phyloP scores from a whole-genome alignment of 2,329 filamentous ascomycete genomes.

The Fusarium stilboides region DNA sequence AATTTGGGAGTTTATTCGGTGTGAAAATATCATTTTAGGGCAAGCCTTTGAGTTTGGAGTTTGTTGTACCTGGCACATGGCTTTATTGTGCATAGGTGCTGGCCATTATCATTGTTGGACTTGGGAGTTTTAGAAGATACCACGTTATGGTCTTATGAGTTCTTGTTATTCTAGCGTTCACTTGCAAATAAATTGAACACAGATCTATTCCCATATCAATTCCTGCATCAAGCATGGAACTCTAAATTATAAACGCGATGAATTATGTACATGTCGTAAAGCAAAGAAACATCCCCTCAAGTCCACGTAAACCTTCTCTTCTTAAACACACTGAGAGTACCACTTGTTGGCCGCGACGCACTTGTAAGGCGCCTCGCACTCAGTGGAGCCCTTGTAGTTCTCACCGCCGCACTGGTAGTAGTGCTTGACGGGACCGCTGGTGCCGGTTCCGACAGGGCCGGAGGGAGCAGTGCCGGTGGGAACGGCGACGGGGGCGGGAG shows the following conservation, averaged over 20 bases:
- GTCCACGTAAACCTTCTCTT: background rate
- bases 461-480: constrained; percentile 36
- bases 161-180: no score
- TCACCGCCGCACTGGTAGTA: constrained; percentile 46
- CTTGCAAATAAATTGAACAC: background rate
- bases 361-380: constrained; percentile 41
- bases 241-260: constrained; percentile 34
- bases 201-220: constrained; percentile 1
- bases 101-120: no score
- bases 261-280: constrained; percentile 43
- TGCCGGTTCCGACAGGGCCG: constrained; percentile 28
- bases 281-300: background rate
- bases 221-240: constrained; percentile 38
- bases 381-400: constrained; percentile 39
- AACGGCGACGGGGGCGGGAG: constrained; percentile 7
- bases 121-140: no score
- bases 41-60: no score
- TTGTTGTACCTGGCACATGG: no score
- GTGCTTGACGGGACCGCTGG: constrained; percentile 19
- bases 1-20: no score
- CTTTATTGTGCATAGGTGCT: no score
- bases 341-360: constrained; percentile 41
- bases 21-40: no score
- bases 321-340: constrained; percentile 44
- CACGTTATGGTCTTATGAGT: no score